Evolutionary conservation across 1,139 yeast species (phyloP).

Genomic region (Nakaseomyces kungkrabaensis): DNA sequence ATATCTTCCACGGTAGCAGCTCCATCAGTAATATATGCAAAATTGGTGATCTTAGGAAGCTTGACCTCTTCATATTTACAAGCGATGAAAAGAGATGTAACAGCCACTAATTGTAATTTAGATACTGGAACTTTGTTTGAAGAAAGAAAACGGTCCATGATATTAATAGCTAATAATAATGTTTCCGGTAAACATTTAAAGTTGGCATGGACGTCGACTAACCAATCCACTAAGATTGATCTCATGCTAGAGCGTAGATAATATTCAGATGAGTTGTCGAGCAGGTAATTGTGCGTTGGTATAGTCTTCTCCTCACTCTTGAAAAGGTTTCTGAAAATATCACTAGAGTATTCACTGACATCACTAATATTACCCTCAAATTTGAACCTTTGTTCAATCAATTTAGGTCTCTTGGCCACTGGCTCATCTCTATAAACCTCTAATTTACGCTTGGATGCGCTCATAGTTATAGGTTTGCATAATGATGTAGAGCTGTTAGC

Average conservation of each 20-base stretch:
- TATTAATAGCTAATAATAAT: conserved; percentile 70
- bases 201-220: conserved; percentile 81
- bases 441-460: conserved; percentile 4
- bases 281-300: conserved; percentile 65
- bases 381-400: conserved; percentile 41
- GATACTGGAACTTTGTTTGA: conserved; percentile 65
- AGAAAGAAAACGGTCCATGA: conserved; percentile 85
- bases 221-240: conserved; percentile 85
- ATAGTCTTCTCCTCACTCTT: conserved; percentile 58
- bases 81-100: conserved; percentile 81
- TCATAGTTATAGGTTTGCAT: not conserved
- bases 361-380: conserved; percentile 66
- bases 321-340: conserved; percentile 68
- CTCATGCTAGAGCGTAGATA: conserved; percentile 73
- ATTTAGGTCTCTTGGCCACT: conserved; percentile 69
- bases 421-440: conserved; percentile 22
- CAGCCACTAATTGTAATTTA: conserved; percentile 78
- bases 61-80: conserved; percentile 94
- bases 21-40: conserved; percentile 78
- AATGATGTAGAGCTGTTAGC: not conserved
- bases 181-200: conserved; percentile 85
- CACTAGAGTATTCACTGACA: conserved; percentile 83
- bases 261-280: conserved; percentile 35
- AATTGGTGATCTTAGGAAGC: conserved; percentile 82
- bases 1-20: conserved; percentile 81